Conservation (phyloP, 805 yeast genomes). For the Wickerhamomyces chambardii region DNA sequence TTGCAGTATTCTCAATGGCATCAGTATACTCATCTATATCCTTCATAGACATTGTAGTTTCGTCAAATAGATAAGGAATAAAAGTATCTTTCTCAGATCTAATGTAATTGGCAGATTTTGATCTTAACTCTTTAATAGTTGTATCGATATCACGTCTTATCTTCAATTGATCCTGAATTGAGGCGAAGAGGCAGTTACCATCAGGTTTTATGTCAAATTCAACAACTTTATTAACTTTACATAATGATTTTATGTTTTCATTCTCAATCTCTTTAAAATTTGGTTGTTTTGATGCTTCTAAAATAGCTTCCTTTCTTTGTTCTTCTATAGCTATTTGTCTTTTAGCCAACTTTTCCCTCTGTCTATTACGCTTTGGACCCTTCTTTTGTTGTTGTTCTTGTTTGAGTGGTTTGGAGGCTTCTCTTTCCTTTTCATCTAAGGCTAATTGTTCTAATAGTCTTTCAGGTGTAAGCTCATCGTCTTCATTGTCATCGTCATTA, state of each 20-base stretch:
- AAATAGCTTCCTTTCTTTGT: conserved; percentile 56
- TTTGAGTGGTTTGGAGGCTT: conserved; percentile 5
- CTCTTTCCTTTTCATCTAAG: conserved; percentile 23
- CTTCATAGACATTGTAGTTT: conserved; percentile 50
- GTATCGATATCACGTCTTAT: conserved; percentile 33
- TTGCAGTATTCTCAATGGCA: conserved; percentile 65
- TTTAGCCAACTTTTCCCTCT: conserved; percentile 72
- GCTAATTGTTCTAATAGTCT: conserved; percentile 52
- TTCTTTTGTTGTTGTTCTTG: conserved; percentile 20
- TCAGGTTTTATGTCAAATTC: conserved; percentile 78
- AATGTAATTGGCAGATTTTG: conserved; percentile 59
- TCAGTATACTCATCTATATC: conserved; percentile 62
- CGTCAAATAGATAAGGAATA: conserved; percentile 79
- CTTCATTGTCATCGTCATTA: conserved; percentile 24
- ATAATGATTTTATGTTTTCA: conserved; percentile 48
- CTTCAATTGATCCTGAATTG: conserved; percentile 70
- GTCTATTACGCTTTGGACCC: conserved; percentile 59
- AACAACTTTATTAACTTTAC: conserved; percentile 36
- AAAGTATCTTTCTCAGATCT: conserved; percentile 58
- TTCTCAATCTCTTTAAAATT: conserved; percentile 68
- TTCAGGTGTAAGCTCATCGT: conserved; percentile 57
- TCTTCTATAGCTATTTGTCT: conserved; percentile 62
- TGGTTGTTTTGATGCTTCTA: conserved; percentile 59
- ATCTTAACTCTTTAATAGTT: conserved; percentile 47
- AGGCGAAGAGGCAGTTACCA: conserved; percentile 89